phyloP scores from a whole-genome alignment of 176 grass and related monocot species.

The Cenchrus fungigraminus region DNA sequence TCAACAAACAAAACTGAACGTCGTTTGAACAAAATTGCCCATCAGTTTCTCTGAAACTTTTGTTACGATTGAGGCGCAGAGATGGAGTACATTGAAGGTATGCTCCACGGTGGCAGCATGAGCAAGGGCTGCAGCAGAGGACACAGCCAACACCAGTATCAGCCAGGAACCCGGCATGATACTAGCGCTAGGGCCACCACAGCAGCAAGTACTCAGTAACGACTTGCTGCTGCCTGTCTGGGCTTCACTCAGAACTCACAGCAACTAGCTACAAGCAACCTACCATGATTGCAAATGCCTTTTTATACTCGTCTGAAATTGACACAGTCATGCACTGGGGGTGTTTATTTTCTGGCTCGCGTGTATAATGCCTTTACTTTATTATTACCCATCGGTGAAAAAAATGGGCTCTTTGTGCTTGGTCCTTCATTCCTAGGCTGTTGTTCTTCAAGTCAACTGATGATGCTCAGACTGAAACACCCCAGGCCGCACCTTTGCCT shows the following conservation, averaged over 20 bases:
- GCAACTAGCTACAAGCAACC: neutral
- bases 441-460: neutral
- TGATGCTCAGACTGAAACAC: neutral
- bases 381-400: neutral
- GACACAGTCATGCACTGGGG: slow-evolving; percentile 2
- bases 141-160: slow-evolving; percentile 35
- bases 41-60: neutral
- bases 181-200: neutral
- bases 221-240: neutral
- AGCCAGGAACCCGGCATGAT: slow-evolving; percentile 36
- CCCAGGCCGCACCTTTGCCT: neutral
- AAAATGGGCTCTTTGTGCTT: neutral
- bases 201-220: neutral
- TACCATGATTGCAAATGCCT: neutral
- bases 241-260: neutral
- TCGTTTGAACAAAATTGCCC: neutral
- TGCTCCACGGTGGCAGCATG: slow-evolving; percentile 60
- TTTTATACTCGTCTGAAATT: slow-evolving; percentile 37
- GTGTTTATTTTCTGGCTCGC: neutral
- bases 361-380: neutral
- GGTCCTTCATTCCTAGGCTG: neutral
- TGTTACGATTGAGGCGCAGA: neutral
- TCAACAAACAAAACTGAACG: neutral
- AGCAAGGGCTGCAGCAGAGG: slow-evolving; percentile 27
- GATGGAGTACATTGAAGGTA: slow-evolving; percentile 62